phyloP scores from a whole-genome alignment of 2,329 filamentous ascomycete species.

The Phoma sp. region DNA sequence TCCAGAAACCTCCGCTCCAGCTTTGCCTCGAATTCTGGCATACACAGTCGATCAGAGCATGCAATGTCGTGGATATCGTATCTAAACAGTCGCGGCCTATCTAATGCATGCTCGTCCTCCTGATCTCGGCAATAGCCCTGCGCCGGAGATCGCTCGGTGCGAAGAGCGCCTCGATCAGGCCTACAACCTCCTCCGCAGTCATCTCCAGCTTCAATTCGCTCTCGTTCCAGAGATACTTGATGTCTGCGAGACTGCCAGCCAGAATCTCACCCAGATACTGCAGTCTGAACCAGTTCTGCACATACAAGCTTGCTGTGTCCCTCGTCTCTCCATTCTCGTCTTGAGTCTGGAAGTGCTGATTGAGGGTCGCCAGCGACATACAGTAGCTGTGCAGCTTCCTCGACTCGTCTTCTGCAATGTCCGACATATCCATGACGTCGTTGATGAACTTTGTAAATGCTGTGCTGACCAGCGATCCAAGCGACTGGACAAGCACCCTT shows the following conservation, averaged over 20 bases:
- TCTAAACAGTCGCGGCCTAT: conserved; percentile 1
- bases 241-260: conserved; percentile 68
- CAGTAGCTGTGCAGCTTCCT: conserved; percentile 64
- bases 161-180: conserved; percentile 69
- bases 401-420: conserved; percentile 69
- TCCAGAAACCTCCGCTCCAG: conserved; percentile 25
- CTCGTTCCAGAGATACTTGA: conserved; percentile 70
- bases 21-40: not conserved
- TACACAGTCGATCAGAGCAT: not conserved
- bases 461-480: conserved; percentile 64
- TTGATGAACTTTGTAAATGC: conserved; percentile 65
- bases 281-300: conserved; percentile 69
- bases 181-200: conserved; percentile 65
- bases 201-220: conserved; percentile 69
- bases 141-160: conserved; percentile 66
- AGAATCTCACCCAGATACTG: conserved; percentile 69
- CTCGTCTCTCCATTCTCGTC: conserved; percentile 49
- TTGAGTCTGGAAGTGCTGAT: conserved; percentile 62
- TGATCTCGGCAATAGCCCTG: conserved; percentile 64
- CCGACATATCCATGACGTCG: conserved; percentile 67
- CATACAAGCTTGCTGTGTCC: conserved; percentile 67
- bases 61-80: conserved; percentile 7
- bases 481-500: conserved; percentile 66
- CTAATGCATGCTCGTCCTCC: conserved; percentile 36
- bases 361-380: conserved; percentile 61